These are phyloP conservation scores for Oryza rufipogon DNA, from an alignment of 176 grass and related monocot genomes.

Conservation along the genomic window DNA sequence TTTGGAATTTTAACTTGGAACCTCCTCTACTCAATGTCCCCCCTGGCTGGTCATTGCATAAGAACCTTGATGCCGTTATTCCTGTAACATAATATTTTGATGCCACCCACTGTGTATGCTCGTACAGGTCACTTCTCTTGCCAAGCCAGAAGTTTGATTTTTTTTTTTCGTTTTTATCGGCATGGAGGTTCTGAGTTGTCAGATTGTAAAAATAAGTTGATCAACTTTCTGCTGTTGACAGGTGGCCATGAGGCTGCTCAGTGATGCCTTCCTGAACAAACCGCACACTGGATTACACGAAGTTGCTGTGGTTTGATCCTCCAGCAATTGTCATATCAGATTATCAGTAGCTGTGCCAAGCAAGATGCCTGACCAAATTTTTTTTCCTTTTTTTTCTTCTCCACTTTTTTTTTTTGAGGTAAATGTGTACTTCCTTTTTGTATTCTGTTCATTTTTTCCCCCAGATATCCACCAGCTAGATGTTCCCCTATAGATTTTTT, in stretches of 20 bases:
- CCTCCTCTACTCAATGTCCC: conserved; percentile 62
- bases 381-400: background rate
- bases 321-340: background rate
- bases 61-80: conserved; percentile 56
- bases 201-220: background rate
- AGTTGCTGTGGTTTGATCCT: background rate
- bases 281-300: background rate
- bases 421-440: conserved; percentile 3
- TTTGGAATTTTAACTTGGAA: conserved; percentile 76
- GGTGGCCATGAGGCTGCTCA: background rate
- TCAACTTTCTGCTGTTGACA: background rate
- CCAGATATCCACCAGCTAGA: conserved; percentile 39
- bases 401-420: background rate
- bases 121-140: conserved; percentile 40
- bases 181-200: background rate
- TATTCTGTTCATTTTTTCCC: conserved; percentile 34
- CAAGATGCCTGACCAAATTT: conserved; percentile 13
- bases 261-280: conserved; percentile 25
- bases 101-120: background rate
- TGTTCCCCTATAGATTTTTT: conserved; percentile 27
- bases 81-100: conserved; percentile 49
- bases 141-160: conserved; percentile 24
- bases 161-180: no score
- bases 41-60: conserved; percentile 62
- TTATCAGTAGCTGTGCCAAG: background rate